Evolutionary conservation across 2,329 filamentous ascomycete species (phyloP).

Genomic region (Daldinia sp.): DNA sequence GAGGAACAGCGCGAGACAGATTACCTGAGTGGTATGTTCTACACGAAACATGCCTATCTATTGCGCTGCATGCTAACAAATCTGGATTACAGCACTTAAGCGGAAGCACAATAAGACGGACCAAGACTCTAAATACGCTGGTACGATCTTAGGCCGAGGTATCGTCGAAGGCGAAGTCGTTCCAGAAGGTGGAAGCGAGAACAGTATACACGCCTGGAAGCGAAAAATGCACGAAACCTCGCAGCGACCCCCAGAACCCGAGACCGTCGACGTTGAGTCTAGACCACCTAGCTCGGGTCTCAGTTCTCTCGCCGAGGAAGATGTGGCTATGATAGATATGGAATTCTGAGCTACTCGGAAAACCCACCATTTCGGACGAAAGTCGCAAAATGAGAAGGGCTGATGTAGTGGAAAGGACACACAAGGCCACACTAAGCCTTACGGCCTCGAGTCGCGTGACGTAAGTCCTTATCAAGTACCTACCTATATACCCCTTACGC

Average conservation of each 20-base stretch:
- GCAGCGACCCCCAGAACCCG: constrained; percentile 42
- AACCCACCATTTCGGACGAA: background rate
- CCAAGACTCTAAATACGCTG: constrained; percentile 85
- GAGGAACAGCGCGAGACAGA: constrained; percentile 59
- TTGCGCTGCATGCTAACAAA: constrained; percentile 9
- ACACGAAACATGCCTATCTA: background rate
- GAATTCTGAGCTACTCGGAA: constrained; percentile 11
- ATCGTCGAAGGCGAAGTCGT: constrained; percentile 75
- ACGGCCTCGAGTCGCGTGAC: background rate
- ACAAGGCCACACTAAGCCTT: background rate
- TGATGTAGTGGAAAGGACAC: background rate
- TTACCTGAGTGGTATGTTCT: constrained; percentile 69
- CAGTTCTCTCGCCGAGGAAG: constrained; percentile 62
- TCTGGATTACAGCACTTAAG: constrained; percentile 70
- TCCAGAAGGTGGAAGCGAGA: constrained; percentile 78
- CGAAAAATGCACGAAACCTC: constrained; percentile 50
- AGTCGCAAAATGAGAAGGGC: background rate
- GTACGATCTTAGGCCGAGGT: constrained; percentile 80
- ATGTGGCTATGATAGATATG: constrained; percentile 53
- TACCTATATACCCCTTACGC: background rate
- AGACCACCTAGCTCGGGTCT: constrained; percentile 63
- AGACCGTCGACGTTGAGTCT: constrained; percentile 48
- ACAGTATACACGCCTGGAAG: constrained; percentile 73
- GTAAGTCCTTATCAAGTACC: no score
- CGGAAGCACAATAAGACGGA: constrained; percentile 92